Percentiles rank a stretch among this genome's conserved stretches.
Evolutionary conservation across 352 stramenopile genomes (phyloP).

Genomic region (Globisporangium barbulae): DNA sequence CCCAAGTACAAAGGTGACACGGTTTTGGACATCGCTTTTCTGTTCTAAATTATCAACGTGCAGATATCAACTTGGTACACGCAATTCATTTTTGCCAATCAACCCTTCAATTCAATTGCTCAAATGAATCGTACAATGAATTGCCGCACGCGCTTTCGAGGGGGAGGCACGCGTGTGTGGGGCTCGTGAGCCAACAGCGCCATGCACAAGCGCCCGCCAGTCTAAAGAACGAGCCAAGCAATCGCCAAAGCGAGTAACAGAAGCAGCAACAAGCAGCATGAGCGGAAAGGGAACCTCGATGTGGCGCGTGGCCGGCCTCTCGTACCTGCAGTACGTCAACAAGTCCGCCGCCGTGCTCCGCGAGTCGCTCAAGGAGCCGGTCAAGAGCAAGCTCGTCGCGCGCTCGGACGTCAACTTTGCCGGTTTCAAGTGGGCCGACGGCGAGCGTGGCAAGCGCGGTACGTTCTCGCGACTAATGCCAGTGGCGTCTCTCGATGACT

Average conservation of each 20-base stretch:
- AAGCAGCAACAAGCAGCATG: conserved; percentile 35
- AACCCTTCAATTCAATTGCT: not conserved
- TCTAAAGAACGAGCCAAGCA: conserved; percentile 12
- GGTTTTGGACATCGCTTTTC: no score
- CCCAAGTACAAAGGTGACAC: no score
- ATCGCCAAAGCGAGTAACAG: not conserved
- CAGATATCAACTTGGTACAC: no score
- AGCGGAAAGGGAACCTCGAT: conserved; percentile 80
- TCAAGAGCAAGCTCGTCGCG: conserved; percentile 77
- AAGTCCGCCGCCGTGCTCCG: conserved; percentile 74
- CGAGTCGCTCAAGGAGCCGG: conserved; percentile 78
- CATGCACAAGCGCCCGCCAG: conserved; percentile 1
- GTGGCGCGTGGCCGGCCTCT: conserved; percentile 82
- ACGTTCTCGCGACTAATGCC: conserved; percentile 10
- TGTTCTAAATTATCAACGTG: no score
- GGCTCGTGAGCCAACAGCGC: conserved; percentile 9
- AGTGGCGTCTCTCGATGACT: not conserved
- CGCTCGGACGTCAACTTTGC: conserved; percentile 81
- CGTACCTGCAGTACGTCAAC: conserved; percentile 89
- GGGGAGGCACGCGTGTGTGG: not conserved
- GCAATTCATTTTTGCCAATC: not conserved
- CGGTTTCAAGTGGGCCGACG: conserved; percentile 83
- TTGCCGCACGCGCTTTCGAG: no score
- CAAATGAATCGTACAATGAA: not conserved
- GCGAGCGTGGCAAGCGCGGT: conserved; percentile 75